These are phyloP conservation scores for Phlyctochytrium bullatum DNA, from an alignment of 192 early-diverging fungal genomes.

Conservation along the genomic window DNA sequence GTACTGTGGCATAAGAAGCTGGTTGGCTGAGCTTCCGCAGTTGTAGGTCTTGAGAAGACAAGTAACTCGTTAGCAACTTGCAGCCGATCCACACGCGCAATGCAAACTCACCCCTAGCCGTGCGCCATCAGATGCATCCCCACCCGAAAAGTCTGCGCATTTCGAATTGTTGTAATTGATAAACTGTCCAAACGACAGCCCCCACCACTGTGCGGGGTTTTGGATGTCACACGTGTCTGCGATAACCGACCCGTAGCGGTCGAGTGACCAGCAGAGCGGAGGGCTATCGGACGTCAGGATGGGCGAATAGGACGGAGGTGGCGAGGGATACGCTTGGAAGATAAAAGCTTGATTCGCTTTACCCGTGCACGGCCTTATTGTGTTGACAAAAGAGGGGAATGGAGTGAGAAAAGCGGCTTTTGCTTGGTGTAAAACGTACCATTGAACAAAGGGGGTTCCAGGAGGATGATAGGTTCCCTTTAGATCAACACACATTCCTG, in stretches of 20 bases:
- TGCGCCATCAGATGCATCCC: conserved; percentile 11
- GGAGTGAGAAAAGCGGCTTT: not conserved
- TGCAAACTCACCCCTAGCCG: conserved; percentile 8
- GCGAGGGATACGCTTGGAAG: not conserved
- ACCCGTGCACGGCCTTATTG: not conserved
- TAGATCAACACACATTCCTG: not conserved
- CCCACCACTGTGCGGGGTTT: conserved; percentile 21
- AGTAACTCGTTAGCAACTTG: not conserved
- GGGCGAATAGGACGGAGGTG: not conserved
- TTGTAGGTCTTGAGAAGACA: not conserved
- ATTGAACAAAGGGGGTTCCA: not conserved
- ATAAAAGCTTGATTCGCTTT: not conserved
- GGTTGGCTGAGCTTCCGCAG: conserved; percentile 6
- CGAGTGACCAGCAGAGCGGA: not conserved
- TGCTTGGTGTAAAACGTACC: not conserved
- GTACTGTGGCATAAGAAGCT: not conserved
- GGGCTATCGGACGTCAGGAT: conserved; percentile 1
- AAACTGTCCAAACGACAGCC: conserved; percentile 18
- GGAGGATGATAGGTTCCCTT: not conserved
- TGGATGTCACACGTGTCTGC: conserved; percentile 14
- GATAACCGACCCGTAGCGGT: not conserved
- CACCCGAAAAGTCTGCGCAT: conserved; percentile 10
- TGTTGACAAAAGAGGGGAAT: not conserved
- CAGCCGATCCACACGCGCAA: not conserved
- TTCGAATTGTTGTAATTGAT: conserved; percentile 5